Percentiles rank a stretch among this genome's conserved stretches.
These are phyloP conservation scores for Trichoderma koningiopsis DNA, from an alignment of 2,329 filamentous ascomycete species.

Conservation along the genomic window DNA sequence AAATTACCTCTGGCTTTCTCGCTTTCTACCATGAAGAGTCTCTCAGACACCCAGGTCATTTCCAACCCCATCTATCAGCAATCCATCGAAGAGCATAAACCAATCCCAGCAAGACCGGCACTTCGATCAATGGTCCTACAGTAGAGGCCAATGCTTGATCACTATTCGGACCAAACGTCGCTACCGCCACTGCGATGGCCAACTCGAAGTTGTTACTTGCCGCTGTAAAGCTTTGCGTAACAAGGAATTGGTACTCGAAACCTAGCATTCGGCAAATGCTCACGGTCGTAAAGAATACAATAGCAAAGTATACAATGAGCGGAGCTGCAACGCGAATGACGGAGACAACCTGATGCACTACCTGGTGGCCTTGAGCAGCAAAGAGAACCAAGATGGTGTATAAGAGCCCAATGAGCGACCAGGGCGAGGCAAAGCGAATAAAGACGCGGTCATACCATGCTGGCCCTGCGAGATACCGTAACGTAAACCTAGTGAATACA, in stretches of 20 bases:
- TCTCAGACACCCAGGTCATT: conserved; percentile 27
- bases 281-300: conserved; percentile 73
- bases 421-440: conserved; percentile 68
- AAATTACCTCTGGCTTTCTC: neutral
- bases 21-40: neutral
- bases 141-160: conserved; percentile 81
- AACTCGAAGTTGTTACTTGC: conserved; percentile 94
- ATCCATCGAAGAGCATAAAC: conserved; percentile 73
- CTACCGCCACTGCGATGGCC: conserved; percentile 84
- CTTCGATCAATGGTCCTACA: conserved; percentile 83
- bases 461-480: conserved; percentile 58
- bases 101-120: conserved; percentile 75
- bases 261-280: conserved; percentile 64
- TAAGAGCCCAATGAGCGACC: conserved; percentile 78
- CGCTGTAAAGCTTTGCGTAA: conserved; percentile 84
- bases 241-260: conserved; percentile 69
- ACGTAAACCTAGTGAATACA: conserved; percentile 68
- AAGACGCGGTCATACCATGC: conserved; percentile 70
- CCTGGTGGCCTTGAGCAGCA: conserved; percentile 74
- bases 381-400: conserved; percentile 89
- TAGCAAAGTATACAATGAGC: conserved; percentile 76
- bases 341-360: conserved; percentile 80
- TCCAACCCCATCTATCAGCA: conserved; percentile 58
- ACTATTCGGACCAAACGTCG: conserved; percentile 75
- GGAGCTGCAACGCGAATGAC: conserved; percentile 81